Evolutionary conservation across 306 rosid genomes (phyloP), one percentile per base, ranked within the genome.

Genomic region (Alnus rubra): DNA sequence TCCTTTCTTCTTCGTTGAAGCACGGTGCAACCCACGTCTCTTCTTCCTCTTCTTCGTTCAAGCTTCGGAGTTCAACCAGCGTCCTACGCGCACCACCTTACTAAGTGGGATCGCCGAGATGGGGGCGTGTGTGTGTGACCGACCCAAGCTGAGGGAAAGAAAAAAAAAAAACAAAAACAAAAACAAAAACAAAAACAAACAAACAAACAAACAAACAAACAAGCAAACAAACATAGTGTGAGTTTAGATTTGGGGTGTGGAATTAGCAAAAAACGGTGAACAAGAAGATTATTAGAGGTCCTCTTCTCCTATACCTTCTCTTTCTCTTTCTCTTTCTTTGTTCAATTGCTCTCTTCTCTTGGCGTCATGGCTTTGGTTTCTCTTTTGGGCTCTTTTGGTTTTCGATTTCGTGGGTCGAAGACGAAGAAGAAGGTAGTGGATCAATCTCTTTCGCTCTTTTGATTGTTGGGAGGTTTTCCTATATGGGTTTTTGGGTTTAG

Each of bases 231-330:
- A 75, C 65, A 65, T 79, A 75, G 74, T 82, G 59, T 69, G 76
- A 79, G 77, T 55, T 79, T 75, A 79, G 88, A 80, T 59, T 70
- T 75, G 73, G 87, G 86, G 86, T 35, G 87, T 86, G 88, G 92
- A 79, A 86, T 90, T 88, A 84, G 89, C 89, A 77, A 86, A 88
- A 90, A 78, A 88, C 86, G 94, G 94, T 86, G 92, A 86, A 84
- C 88, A 55, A 81, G 89, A 72, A 74, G 88, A 82, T 79, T 83
- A 86, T 85, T 88, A 84, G 83, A n/a, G 28, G 81, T 48, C 81
- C 71, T 81, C 80, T 75, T 78, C 88, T 87, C 52, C 86, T 77
- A 73, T 79, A 74, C 89, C 83, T 10, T 79, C 80, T 31, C 45
- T 4, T 58, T 79, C 71, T 84, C 80, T 72, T 31, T 79, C 71